Evolutionary conservation across 2,329 filamentous ascomycete genomes (phyloP).

Genomic region (Pseudogymnoascus sp.): DNA sequence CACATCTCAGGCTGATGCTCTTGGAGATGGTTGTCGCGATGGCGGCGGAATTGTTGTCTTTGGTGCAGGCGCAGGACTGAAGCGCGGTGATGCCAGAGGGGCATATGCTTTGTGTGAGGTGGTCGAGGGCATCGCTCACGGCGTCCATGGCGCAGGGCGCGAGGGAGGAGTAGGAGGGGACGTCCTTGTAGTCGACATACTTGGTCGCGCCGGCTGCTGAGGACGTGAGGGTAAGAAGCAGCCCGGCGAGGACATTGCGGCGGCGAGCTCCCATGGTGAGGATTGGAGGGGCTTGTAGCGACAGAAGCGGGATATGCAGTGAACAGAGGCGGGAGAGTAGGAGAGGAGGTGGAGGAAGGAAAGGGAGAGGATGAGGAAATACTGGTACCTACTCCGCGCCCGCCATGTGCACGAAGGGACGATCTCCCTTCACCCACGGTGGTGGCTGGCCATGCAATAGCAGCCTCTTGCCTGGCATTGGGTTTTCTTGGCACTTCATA

Average conservation of each 20-base stretch:
- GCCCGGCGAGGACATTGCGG: neutral
- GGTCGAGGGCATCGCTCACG: conserved; percentile 36
- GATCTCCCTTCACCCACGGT: neutral
- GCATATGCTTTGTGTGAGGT: conserved; percentile 37
- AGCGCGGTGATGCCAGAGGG: conserved; percentile 36
- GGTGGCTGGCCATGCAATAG: neutral
- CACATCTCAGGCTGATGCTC: conserved; percentile 37
- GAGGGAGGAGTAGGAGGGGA: conserved; percentile 25
- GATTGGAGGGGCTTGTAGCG: neutral
- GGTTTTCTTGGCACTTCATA: neutral
- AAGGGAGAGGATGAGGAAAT: neutral
- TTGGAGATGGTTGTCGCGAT: conserved; percentile 27
- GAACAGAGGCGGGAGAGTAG: neutral
- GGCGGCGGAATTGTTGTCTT: neutral
- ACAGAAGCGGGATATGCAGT: neutral
- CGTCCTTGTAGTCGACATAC: conserved; percentile 10
- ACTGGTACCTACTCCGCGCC: neutral
- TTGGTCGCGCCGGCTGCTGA: neutral
- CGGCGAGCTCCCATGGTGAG: neutral
- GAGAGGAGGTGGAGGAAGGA: neutral
- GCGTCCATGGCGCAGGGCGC: conserved; percentile 43
- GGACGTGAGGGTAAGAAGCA: neutral
- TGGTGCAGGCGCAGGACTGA: conserved; percentile 46
- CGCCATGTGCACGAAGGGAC: neutral
- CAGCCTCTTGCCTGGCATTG: neutral